phyloP scores from a whole-genome alignment of 164 flowering plant species.

The Taxillus chinensis region DNA sequence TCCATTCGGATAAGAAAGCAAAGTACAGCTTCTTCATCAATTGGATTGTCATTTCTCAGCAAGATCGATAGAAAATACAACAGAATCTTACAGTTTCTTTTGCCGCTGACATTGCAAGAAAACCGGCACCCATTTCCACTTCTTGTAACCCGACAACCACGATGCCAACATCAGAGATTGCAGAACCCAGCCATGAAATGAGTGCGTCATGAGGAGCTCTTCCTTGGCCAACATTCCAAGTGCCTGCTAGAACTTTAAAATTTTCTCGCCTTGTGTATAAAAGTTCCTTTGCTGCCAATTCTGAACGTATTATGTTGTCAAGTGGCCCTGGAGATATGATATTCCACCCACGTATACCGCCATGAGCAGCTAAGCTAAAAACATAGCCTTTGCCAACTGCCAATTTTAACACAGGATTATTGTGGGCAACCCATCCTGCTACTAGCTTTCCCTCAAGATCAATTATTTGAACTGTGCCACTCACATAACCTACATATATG shows the following conservation, averaged over 20 bases:
- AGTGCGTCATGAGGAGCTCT: constrained; percentile 76
- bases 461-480: constrained; percentile 66
- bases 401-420: constrained; percentile 62
- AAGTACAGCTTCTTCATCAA: background rate
- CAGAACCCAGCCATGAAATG: constrained; percentile 80
- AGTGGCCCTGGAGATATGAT: constrained; percentile 73
- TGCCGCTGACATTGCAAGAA: constrained; percentile 97
- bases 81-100: constrained; percentile 77
- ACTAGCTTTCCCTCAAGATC: constrained; percentile 75
- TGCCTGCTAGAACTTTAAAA: constrained; percentile 61
- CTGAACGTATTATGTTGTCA: constrained; percentile 59
- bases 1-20: background rate
- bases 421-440: constrained; percentile 89
- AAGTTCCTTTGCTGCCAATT: constrained; percentile 49
- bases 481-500: constrained; percentile 78
- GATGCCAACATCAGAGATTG: constrained; percentile 66
- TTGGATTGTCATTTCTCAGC: background rate
- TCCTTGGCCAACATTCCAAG: constrained; percentile 99
- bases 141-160: constrained; percentile 93
- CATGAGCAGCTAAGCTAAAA: constrained; percentile 86
- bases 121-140: constrained; percentile 99
- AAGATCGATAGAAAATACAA: background rate
- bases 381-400: constrained; percentile 56
- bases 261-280: constrained; percentile 45
- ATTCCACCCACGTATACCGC: constrained; percentile 95